Conservation (phyloP, 2,329 filamentous ascomycete species). For the Claviceps humidiphila region DNA sequence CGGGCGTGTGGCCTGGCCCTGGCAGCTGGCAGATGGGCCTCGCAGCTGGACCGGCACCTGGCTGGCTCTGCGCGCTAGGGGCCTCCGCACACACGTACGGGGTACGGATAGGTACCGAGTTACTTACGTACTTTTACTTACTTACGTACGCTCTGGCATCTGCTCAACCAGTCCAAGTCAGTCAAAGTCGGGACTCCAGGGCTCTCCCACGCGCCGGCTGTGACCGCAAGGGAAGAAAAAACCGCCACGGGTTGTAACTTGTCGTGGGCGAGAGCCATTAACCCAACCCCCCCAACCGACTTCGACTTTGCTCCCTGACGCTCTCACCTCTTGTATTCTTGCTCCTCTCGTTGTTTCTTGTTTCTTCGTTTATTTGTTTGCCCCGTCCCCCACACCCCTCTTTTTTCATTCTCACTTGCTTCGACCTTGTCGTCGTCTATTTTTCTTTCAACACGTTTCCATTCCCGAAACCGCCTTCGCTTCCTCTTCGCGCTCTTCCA, state of each 20-base stretch:
- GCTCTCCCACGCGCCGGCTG: slow-evolving; percentile 5
- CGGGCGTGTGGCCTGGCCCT: background rate
- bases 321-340: slow-evolving; percentile 8
- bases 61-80: slow-evolving; percentile 1
- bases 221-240: background rate
- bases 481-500: slow-evolving; percentile 13
- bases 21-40: background rate
- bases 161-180: background rate
- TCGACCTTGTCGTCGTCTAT: slow-evolving; percentile 13
- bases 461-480: slow-evolving; percentile 11
- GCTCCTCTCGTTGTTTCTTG: slow-evolving; percentile 4
- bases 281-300: slow-evolving; percentile 1
- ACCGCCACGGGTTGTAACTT: slow-evolving; percentile 7
- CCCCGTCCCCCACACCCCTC: slow-evolving; percentile 9
- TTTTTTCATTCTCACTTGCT: slow-evolving; percentile 20
- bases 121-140: no score
- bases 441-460: slow-evolving; percentile 3
- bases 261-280: slow-evolving; percentile 13
- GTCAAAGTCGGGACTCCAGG: background rate
- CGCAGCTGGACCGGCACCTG: background rate
- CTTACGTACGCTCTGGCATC: no score
- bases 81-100: background rate
- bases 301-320: slow-evolving; percentile 5
- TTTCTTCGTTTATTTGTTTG: slow-evolving; percentile 11
- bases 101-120: no score